phyloP scores from a whole-genome alignment of 306 rosid genomes.

The Acacia confusa region DNA sequence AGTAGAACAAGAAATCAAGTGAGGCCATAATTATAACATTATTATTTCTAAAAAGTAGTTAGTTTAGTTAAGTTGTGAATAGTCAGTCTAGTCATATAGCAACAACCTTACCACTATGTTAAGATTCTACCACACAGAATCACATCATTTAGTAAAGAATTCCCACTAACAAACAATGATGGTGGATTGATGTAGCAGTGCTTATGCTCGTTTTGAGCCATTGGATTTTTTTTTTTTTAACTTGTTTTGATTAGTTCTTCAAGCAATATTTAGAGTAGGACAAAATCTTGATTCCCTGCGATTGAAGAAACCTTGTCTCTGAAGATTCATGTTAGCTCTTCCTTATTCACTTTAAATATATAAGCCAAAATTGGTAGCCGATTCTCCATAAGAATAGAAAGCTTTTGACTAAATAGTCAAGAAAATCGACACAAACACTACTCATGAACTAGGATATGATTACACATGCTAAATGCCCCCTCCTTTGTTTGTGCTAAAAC shows the following conservation, averaged over 20 bases:
- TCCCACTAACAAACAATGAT: background rate
- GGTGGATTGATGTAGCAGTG: background rate
- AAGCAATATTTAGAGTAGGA: background rate
- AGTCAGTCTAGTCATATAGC: background rate
- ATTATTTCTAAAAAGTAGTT: background rate
- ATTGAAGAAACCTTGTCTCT: background rate
- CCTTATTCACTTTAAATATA: background rate
- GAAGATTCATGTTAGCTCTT: background rate
- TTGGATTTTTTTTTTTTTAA: too few species aligned
- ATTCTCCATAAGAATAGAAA: background rate
- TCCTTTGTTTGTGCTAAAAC: background rate
- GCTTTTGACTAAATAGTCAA: background rate
- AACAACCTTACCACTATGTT: too few species aligned
- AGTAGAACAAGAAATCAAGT: too few species aligned
- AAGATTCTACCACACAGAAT: background rate
- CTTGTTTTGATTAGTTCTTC: background rate
- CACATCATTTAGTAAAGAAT: background rate
- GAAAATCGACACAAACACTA: background rate
- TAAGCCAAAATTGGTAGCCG: background rate
- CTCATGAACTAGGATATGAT: background rate
- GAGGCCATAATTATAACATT: conserved; percentile 14
- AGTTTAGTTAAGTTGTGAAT: background rate
- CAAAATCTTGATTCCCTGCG: background rate
- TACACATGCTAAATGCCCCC: background rate
- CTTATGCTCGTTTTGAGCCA: background rate